Evolutionary conservation across 2,329 filamentous ascomycete species (phyloP), one percentile per base, ranked within the genome.

Genomic region (Pezicula carpinea): DNA sequence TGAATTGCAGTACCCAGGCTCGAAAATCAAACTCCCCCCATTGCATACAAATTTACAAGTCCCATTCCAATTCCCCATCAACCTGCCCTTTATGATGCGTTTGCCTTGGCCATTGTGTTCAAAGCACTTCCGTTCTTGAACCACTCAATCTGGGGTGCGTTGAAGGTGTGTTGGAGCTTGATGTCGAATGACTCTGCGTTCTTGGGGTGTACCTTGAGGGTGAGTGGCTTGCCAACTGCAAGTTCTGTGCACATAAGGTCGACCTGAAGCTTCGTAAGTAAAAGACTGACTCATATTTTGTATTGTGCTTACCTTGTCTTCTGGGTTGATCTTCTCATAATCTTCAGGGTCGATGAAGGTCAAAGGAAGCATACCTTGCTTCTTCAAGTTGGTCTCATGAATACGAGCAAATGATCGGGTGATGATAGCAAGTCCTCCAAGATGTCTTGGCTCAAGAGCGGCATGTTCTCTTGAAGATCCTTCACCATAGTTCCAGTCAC

Each of bases 321-420:
- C 85, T 58, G 90, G 87, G 68, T 86, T 82, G 71, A 99, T 91
- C 82, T 89, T 95, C 71, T 99, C 93, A 72, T 99, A 99, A 72
- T 99, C 93, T 68, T 86, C 92, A 48, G 92, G 92, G 67, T 97
- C 84, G 49, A 82, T 73, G 76, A 99, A 99, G 63, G 91, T 97
- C 57, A 99, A 81, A 64, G 93, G 93, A 75, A 99, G 87, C 92
- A 99, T 96, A 74, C 93, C 93, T 83, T 99, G 93, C 86, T 99
- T 99, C 89, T 99, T 99, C 77, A 99, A 75, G 83, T 99, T 99
- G 78, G 93, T 99, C 81, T 99, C 93, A 81, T 99, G 93, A 67
- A 99, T 99, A 87, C 93, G 93, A 65, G 93, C 93, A 68, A 99
- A 99, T 56, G 82, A 89, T 67, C 89, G 86, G 66, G 87, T 91